Evolutionary conservation across 129 eudicot genomes (phyloP), one percentile per base, ranked within the genome.

Genomic region (Artemisia annua): DNA sequence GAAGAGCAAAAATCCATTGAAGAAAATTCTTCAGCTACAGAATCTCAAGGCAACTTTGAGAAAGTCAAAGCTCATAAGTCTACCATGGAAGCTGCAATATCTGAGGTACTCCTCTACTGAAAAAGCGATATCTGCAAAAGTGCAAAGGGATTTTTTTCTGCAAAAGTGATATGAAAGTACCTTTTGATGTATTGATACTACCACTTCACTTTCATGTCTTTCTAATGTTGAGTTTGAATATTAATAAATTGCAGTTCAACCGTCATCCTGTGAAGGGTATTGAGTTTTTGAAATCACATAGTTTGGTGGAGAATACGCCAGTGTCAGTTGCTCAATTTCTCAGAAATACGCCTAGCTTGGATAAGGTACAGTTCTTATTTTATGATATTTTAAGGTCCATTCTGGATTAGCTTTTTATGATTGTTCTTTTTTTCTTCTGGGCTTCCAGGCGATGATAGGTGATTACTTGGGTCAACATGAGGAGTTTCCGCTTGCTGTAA

Each of bases 391-490:
- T 61, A 63, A 64, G 51, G 7, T 32, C 3, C 19, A 51, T 59
- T 22, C 57, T 50, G 65, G 39, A 64, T 64, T 43, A 67, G 10
- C 72, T 52, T 74, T 71, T 48, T 18, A 0, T 56, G 18, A 66
- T 3, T 0, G 39, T 60, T 67, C 11, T 28, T 54, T 39, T 26
- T 53, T n/a, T 20, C 48, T 68, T 65, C 67, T 16, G 24, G 48
- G 49, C 70, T 69, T 84, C 67, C 86, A 94, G 99, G 88, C 90
- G 58, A 94, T 90, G 99, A 82, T 90, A 52, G 99, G 99, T 67
- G 99, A 94, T 76, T 94, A 89, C 82, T 82, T 94, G 85, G 99
- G 99, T 50, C 99, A 94, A 63, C 99, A 86, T 48, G 99, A 94
- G 83, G 99, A 94, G 79, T 94, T 94, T 68, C 93, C 99, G 54